phyloP scores from a whole-genome alignment of 2,329 filamentous ascomycete species.

The Niveomyces coronatus region DNA sequence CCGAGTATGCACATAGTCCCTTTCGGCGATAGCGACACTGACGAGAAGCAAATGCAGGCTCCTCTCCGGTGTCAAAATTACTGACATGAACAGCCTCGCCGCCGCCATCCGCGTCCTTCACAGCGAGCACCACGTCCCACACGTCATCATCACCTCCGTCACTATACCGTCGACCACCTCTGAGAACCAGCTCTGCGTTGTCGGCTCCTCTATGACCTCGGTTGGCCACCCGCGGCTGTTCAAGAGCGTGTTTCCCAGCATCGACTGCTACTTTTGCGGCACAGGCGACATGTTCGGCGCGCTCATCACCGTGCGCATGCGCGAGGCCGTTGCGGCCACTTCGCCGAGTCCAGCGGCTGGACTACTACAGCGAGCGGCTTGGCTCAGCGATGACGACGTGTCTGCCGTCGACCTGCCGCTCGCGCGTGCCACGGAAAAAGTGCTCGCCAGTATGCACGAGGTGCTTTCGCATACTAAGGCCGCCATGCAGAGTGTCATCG shows the following conservation, averaged over 20 bases:
- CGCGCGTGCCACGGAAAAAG: slow-evolving; percentile 73
- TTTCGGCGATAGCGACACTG: background rate
- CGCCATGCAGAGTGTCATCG: slow-evolving; percentile 46
- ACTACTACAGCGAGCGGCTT: slow-evolving; percentile 51
- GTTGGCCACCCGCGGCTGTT: slow-evolving; percentile 67
- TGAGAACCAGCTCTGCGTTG: slow-evolving; percentile 51
- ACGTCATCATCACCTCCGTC: slow-evolving; percentile 88
- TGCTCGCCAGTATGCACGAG: slow-evolving; percentile 85
- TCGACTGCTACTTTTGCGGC: slow-evolving; percentile 91
- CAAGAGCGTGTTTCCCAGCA: slow-evolving; percentile 72
- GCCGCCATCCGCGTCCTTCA: slow-evolving; percentile 71
- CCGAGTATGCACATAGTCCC: slow-evolving; percentile 50
- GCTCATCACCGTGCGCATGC: slow-evolving; percentile 74
- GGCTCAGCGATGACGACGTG: slow-evolving; percentile 69
- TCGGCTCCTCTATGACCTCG: slow-evolving; percentile 64
- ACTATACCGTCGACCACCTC: slow-evolving; percentile 48
- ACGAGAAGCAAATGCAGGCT: slow-evolving; percentile 39
- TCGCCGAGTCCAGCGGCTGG: slow-evolving; percentile 22
- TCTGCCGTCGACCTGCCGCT: slow-evolving; percentile 63
- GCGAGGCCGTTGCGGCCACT: slow-evolving; percentile 61
- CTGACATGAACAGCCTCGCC: slow-evolving; percentile 60
- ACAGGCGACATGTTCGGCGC: slow-evolving; percentile 99
- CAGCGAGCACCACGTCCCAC: slow-evolving; percentile 63
- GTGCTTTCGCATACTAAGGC: slow-evolving; percentile 61
- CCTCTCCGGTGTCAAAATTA: slow-evolving; percentile 76